Evolutionary conservation across 2,329 filamentous ascomycete genomes (phyloP).

Genomic region (Ambrosiella xylebori): DNA sequence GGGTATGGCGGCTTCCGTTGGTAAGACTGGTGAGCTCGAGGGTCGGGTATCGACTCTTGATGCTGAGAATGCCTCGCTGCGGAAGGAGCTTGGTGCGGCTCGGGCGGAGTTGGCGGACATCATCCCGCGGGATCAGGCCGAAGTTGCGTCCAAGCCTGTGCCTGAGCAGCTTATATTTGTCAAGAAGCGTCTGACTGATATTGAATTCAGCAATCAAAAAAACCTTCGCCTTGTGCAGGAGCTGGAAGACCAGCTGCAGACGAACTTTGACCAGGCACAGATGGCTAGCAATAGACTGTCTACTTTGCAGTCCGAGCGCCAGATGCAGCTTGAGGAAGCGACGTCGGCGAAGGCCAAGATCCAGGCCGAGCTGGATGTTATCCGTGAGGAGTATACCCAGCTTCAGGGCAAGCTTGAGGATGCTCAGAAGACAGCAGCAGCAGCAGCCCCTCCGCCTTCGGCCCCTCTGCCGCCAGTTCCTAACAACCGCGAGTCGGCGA

Average conservation of each 20-base stretch:
- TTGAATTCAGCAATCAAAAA: slow-evolving; percentile 63
- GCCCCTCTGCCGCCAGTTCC: slow-evolving; percentile 76
- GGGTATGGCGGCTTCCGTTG: slow-evolving; percentile 21
- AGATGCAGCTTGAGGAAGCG: slow-evolving; percentile 62
- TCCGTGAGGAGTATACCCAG: slow-evolving; percentile 52
- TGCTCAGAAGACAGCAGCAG: slow-evolving; percentile 14
- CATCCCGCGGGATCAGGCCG: slow-evolving; percentile 31
- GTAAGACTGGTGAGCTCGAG: slow-evolving; percentile 30
- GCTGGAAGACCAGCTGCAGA: slow-evolving; percentile 88
- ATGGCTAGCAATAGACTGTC: slow-evolving; percentile 71
- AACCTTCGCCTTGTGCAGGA: slow-evolving; percentile 85
- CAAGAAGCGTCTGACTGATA: slow-evolving; percentile 45
- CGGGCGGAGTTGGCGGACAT: slow-evolving; percentile 37
- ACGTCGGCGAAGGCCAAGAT: slow-evolving; percentile 44
- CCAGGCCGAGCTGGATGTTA: slow-evolving; percentile 50
- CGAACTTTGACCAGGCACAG: slow-evolving; percentile 87
- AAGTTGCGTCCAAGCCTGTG: slow-evolving; percentile 26
- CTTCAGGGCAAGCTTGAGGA: slow-evolving; percentile 50
- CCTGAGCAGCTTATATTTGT: slow-evolving; percentile 44
- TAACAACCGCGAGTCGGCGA: slow-evolving; percentile 32
- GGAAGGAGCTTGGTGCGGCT: slow-evolving; percentile 44
- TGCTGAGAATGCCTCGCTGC: slow-evolving; percentile 38
- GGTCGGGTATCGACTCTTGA: slow-evolving; percentile 37
- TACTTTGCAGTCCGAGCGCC: slow-evolving; percentile 57
- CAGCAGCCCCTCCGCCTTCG: slow-evolving; percentile 38